Base-by-base conservation (phyloP, 306 rosid genomes). In the Erythrophleum fordii region DNA sequence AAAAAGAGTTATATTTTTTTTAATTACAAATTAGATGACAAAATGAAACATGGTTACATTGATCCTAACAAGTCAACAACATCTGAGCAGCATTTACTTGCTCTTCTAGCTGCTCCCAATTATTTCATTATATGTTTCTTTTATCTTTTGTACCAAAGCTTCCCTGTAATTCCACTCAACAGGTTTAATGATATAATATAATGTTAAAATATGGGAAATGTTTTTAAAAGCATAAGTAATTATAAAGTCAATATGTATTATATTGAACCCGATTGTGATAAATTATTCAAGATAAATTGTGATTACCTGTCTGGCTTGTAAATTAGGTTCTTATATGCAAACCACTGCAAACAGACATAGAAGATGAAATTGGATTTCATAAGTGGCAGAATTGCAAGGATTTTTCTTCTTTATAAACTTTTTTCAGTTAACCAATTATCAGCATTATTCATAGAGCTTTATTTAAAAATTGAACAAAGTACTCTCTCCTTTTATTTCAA, bases 231-330 rank as follows among this genome's bases (percentile, higher is more conserved):
- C 46, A 10, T 42, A 8, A 8, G 9, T 53, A 20, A 11, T 11
- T 4, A 46, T 3, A 52, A 52, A 52, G 3, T 8, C 4, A 18
- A 52, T 52, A n/a, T 5, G 8, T n/a, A 18, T 49, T 28, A 6
- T 49, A 56, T 45, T 68, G 51, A 42, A 75, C 26, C 9, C 11
- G 26, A 13, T 18, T 62, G 2, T 26, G 12, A 28, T 39, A 56
- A 22, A 67, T 56, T 64, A 68, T 64, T 55, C 46, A 75, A 70
- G 62, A 61, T 49, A 82, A 72, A 46, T 22, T 17, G 39, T 17
- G 70, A 84, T 86, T 60, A 93, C 98, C 98, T 75, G 31, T 94
- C 94, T 69, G 98, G 97, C 84, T 90, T 87, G 93, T 81, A 88
- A 45, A 92, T 48, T 77, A 94, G 75, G 83, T 90, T 87, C 89